Evolutionary conservation across 2,329 filamentous ascomycete genomes (phyloP), one percentile per base, ranked within the genome.

Genomic region (Pleoardoris graminearum): DNA sequence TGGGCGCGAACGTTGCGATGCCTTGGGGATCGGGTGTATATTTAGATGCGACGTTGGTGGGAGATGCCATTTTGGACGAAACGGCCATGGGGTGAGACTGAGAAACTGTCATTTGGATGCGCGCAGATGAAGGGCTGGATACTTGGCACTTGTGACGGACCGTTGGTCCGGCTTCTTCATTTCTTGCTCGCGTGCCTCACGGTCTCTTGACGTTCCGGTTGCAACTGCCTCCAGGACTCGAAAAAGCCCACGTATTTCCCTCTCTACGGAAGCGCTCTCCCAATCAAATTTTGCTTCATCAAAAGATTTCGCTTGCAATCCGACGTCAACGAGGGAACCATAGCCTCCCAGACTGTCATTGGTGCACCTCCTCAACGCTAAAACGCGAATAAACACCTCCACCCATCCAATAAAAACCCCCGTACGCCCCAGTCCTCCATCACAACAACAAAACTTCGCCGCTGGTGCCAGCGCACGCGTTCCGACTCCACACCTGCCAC

Each of bases 21-120:
- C 17, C 43, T 30, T 23, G 14, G 8, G 14, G 37, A 33, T 32
- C 16, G 19, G 27, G 14, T 22, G 51, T 49, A 50, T 49, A 57
- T 54, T 49, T 59, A 55, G 52, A 43, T 53, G 50, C 50, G 48
- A 57, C 39, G 45, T 44, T 1, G 16, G 29, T 19, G 45, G 25
- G 45, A 16, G 17, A 14, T 16, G 12, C 7, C 37, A 47, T 47
- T 47, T 37, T 29, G 44, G 44, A 23, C 37, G 44, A 47, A 47
- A 38, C 33, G 14, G 32, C 12, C 29, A 19, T 14, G 27, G 11
- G 14, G 12, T 33, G 44, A 37, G n/a, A n/a, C n/a, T n/a, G n/a
- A n/a, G n/a, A n/a, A n/a, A n/a, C n/a, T n/a, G n/a, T 46, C 23
- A n/a, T 46, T 36, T 12, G 30, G 30, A 14, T 27, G 32, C 14